A percentile compares a stretch with the other conserved stretches of the same genome.
Evolutionary conservation across 495 filamentous ascomycete species (phyloP).

Genomic region (Saxophila tyrrhenica): DNA sequence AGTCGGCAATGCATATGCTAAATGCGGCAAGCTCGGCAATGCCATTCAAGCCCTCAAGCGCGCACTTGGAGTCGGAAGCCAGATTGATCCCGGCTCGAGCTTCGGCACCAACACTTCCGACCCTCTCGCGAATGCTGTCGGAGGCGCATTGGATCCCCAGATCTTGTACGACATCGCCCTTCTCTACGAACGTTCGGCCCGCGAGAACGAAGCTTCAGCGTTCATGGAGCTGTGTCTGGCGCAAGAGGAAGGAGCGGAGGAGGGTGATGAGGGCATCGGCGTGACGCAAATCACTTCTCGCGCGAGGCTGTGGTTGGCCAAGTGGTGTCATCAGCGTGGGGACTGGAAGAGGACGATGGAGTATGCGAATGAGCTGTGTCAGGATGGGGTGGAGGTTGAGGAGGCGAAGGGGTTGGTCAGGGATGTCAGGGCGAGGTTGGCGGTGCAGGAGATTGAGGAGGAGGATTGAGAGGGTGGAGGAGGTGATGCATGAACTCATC

Average conservation of each 20-base stretch:
- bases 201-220: slow-evolving; percentile 65
- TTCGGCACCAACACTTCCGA: slow-evolving; percentile 24
- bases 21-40: slow-evolving; percentile 69
- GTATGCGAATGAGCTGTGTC: slow-evolving; percentile 78
- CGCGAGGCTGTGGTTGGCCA: slow-evolving; percentile 88
- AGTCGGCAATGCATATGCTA: slow-evolving; percentile 79
- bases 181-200: slow-evolving; percentile 70
- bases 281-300: slow-evolving; percentile 83
- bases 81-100: slow-evolving; percentile 48
- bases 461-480: no score
- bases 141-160: slow-evolving; percentile 71
- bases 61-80: slow-evolving; percentile 71
- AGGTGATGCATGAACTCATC: no score
- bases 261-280: slow-evolving; percentile 33
- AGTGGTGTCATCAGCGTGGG: slow-evolving; percentile 60
- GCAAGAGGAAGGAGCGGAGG: slow-evolving; percentile 64
- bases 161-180: slow-evolving; percentile 79
- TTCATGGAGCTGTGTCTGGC: slow-evolving; percentile 94
- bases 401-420: slow-evolving; percentile 92
- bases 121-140: slow-evolving; percentile 14
- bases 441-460: slow-evolving; percentile 31
- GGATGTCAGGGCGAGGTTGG: slow-evolving; percentile 73
- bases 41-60: slow-evolving; percentile 92
- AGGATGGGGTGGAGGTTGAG: slow-evolving; percentile 95
- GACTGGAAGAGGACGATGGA: slow-evolving; percentile 67